Evolutionary conservation across 805 yeast species (phyloP).

Genomic region (Wickerhamiella sergipiensis): DNA sequence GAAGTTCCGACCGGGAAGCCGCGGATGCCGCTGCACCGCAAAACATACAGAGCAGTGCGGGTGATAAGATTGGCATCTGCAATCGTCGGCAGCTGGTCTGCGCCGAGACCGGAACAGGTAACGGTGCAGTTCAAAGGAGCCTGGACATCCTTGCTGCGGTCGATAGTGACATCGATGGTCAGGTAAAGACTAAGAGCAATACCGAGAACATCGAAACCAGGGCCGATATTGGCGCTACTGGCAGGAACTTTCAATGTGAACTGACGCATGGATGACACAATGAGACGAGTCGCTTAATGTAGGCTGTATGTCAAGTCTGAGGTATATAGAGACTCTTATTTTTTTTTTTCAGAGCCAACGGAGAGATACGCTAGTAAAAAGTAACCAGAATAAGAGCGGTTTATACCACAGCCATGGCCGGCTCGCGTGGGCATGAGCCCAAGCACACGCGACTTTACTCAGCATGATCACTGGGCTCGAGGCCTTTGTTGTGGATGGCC

Average conservation of each 20-base stretch:
- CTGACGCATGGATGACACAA: conserved; percentile 10
- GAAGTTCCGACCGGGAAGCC: conserved; percentile 75
- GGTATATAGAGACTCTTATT: background rate
- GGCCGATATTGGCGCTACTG: conserved; percentile 95
- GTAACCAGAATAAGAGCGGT: too few relatives aligned
- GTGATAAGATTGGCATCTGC: conserved; percentile 80
- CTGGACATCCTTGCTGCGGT: conserved; percentile 31
- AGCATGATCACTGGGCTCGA: conserved; percentile 16
- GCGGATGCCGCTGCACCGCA: conserved; percentile 66
- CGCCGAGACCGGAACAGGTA: conserved; percentile 66
- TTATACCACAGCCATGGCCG: too few relatives aligned
- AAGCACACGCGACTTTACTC: background rate
- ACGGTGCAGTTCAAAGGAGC: conserved; percentile 48
- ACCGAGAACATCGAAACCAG: conserved; percentile 95
- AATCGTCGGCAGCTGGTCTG: conserved; percentile 60
- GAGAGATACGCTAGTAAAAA: too few relatives aligned
- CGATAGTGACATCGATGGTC: conserved; percentile 55
- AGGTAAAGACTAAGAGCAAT: conserved; percentile 70
- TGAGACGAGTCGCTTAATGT: background rate
- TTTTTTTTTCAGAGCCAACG: background rate
- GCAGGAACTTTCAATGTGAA: conserved; percentile 49
- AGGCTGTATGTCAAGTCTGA: background rate
- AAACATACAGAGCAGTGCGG: conserved; percentile 79
- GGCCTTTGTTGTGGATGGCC: conserved; percentile 12
- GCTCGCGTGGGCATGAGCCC: too few relatives aligned